Evolutionary conservation across 2,329 filamentous ascomycete genomes (phyloP).

Genomic region (Raffaelea albimanens): DNA sequence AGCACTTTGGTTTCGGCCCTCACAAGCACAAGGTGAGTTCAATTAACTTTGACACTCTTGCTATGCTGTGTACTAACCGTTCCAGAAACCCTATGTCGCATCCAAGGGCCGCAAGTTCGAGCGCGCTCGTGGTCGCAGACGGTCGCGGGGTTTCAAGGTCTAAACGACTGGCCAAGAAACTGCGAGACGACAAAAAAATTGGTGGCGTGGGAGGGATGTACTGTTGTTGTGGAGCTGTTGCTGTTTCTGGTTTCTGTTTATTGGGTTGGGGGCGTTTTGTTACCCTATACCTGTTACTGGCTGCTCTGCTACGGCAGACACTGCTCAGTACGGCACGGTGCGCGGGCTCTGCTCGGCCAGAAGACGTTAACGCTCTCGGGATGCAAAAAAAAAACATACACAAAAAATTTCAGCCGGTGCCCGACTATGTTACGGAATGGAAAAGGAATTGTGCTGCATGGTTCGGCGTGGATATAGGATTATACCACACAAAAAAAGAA

Average conservation of each 20-base stretch:
- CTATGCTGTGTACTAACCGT: slow-evolving; percentile 21
- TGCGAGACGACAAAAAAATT: slow-evolving; percentile 3
- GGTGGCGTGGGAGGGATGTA: too few relatives aligned
- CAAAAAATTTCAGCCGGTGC: neutral
- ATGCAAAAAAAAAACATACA: neutral
- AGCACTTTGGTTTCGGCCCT: slow-evolving; percentile 98
- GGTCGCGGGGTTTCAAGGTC: slow-evolving; percentile 99
- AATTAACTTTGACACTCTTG: slow-evolving; percentile 6
- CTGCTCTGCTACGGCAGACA: neutral
- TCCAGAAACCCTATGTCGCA: slow-evolving; percentile 86
- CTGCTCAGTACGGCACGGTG: neutral
- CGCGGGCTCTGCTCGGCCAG: neutral
- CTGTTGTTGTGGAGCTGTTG: neutral
- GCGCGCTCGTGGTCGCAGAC: slow-evolving; percentile 95
- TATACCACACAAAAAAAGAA: slow-evolving; percentile 3
- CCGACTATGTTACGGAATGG: neutral
- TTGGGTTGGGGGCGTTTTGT: slow-evolving; percentile 1
- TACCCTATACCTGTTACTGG: slow-evolving; percentile 1
- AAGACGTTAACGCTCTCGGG: neutral
- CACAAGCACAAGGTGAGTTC: slow-evolving; percentile 85
- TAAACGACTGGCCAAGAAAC: slow-evolving; percentile 45
- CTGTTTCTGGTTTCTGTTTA: neutral
- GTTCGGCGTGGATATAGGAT: slow-evolving; percentile 8
- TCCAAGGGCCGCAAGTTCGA: slow-evolving; percentile 99
- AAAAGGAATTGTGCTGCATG: slow-evolving; percentile 3